These are phyloP conservation scores for Ophiocordyceps camponoti-floridani DNA, from an alignment of 2,329 filamentous ascomycete genomes.

Conservation along the genomic window DNA sequence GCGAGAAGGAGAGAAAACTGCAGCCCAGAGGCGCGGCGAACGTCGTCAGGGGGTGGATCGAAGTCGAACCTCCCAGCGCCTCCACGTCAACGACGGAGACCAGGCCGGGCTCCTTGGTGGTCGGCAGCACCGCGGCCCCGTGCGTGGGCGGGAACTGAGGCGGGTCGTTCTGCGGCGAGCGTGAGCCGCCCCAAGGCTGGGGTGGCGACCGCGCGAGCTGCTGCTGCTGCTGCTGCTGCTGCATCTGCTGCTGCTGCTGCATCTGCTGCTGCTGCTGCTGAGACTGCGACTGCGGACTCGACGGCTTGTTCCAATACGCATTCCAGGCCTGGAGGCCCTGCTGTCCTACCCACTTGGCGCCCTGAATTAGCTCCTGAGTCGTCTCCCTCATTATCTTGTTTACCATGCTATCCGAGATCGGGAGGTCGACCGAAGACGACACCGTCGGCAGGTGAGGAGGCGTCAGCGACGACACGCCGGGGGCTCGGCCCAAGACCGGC, in stretches of 20 bases:
- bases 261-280: too few relatives aligned
- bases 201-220: slow-evolving; percentile 26
- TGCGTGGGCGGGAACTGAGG: slow-evolving; percentile 60
- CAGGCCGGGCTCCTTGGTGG: slow-evolving; percentile 49
- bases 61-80: slow-evolving; percentile 30
- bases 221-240: slow-evolving; percentile 24
- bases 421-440: slow-evolving; percentile 54
- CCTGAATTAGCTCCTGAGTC: slow-evolving; percentile 60
- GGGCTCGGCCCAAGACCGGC: slow-evolving; percentile 32
- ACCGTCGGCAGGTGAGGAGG: slow-evolving; percentile 51
- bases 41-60: slow-evolving; percentile 47
- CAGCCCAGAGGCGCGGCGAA: slow-evolving; percentile 58
- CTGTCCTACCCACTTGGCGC: slow-evolving; percentile 59
- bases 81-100: slow-evolving; percentile 61
- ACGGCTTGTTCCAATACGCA: slow-evolving; percentile 54
- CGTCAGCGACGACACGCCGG: slow-evolving; percentile 40
- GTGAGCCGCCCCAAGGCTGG: slow-evolving; percentile 27
- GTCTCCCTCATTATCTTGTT: slow-evolving; percentile 66
- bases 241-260: too few relatives aligned
- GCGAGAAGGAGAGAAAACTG: slow-evolving; percentile 65
- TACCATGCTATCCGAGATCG: slow-evolving; percentile 51
- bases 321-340: slow-evolving; percentile 65
- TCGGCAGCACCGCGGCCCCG: slow-evolving; percentile 36
- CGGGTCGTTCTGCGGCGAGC: slow-evolving; percentile 26
- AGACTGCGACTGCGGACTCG: slow-evolving; percentile 14